Evolutionary conservation across 768 basidiomycete species (phyloP).

Genomic region (Dentipellis sp.): DNA sequence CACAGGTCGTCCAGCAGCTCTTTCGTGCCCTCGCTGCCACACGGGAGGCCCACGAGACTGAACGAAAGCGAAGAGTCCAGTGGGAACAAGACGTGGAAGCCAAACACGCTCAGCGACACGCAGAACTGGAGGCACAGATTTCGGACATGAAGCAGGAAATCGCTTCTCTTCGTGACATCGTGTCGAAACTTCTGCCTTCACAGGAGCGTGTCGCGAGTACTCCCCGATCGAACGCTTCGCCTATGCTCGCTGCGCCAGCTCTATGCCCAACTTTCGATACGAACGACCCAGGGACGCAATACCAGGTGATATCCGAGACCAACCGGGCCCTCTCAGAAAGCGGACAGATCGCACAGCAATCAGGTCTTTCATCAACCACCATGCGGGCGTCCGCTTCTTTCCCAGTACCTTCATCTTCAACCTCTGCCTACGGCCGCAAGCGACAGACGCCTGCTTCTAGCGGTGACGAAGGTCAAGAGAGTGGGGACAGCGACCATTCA

Average conservation of each 20-base stretch:
- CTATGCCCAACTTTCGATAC: slow-evolving; percentile 21
- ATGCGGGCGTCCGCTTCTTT: no score
- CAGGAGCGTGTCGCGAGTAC: not conserved
- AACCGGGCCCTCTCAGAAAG: no score
- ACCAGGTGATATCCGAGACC: no score
- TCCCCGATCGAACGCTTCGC: slow-evolving; percentile 1
- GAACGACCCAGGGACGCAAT: slow-evolving; percentile 17
- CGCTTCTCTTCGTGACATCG: slow-evolving; percentile 31
- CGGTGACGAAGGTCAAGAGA: slow-evolving; percentile 9
- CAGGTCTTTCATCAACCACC: no score
- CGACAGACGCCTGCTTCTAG: slow-evolving; percentile 4
- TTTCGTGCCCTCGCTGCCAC: slow-evolving; percentile 48
- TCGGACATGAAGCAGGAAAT: slow-evolving; percentile 47
- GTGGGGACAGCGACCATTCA: slow-evolving; percentile 29
- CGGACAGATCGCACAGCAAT: no score
- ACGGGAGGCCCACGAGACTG: slow-evolving; percentile 50
- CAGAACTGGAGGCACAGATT: slow-evolving; percentile 50
- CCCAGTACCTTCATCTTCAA: no score
- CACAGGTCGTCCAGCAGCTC: slow-evolving; percentile 49
- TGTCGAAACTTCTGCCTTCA: slow-evolving; percentile 15
- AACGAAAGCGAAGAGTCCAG: slow-evolving; percentile 44
- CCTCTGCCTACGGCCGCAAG: slow-evolving; percentile 4
- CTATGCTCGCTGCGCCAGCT: slow-evolving; percentile 23
- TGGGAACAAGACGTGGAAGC: slow-evolving; percentile 72
- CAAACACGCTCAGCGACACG: slow-evolving; percentile 42